A percentile compares a stretch with the other conserved stretches of the same genome.
Evolutionary conservation across 768 basidiomycete species (phyloP).

Genomic region (Tulasnella calospora): DNA sequence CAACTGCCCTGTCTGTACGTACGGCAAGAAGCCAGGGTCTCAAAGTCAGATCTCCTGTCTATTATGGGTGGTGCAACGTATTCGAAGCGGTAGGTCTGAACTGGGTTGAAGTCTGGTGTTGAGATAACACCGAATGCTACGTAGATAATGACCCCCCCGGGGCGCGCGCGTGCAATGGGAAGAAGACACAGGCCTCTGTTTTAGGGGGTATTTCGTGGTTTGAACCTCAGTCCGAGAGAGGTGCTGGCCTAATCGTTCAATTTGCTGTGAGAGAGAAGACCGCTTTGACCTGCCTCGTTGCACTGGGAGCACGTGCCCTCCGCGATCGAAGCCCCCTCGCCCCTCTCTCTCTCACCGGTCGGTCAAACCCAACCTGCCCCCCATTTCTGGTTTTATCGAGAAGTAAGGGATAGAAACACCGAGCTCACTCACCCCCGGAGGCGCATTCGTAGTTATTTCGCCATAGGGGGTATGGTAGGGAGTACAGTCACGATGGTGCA

Average conservation of each 20-base stretch:
- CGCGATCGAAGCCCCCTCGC: neutral
- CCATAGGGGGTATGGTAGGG: too few species aligned
- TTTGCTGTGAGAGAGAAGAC: neutral
- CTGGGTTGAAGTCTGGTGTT: neutral
- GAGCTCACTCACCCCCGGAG: neutral
- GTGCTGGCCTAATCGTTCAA: too few species aligned
- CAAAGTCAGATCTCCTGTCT: neutral
- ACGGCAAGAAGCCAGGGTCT: neutral
- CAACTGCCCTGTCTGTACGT: neutral
- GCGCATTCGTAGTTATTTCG: too few species aligned
- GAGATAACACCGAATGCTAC: neutral
- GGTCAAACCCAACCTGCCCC: neutral
- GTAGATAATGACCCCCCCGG: too few species aligned
- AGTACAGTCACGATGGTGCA: neutral
- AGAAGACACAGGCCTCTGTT: neutral
- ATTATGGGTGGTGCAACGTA: neutral
- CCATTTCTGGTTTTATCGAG: neutral
- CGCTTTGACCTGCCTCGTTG: neutral
- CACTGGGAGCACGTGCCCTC: neutral
- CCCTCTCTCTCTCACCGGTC: neutral
- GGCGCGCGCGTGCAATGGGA: neutral
- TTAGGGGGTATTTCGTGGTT: neutral
- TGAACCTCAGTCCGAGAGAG: neutral
- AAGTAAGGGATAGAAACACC: neutral
- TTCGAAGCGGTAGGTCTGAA: neutral